Conservation (phyloP, 208 protist species). For the Blastocrithidia nonstop region DNA sequence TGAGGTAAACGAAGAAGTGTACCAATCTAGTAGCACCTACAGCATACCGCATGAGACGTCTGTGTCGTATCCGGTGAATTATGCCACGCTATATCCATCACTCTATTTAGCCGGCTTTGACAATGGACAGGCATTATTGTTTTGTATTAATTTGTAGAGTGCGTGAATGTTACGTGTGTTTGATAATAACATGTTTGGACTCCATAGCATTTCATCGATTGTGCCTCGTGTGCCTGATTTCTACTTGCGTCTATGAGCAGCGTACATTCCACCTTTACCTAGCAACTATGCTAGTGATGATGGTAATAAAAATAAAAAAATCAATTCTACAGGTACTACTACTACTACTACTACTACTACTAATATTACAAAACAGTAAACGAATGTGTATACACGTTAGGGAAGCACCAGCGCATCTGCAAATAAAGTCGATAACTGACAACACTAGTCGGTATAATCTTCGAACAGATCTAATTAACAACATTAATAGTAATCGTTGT, state of each 20-base stretch:
- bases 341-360: not conserved
- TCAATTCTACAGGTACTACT: slow-evolving; percentile 6
- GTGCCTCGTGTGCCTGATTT: slow-evolving; percentile 34
- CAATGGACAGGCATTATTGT: slow-evolving; percentile 49
- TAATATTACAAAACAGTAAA: too few relatives aligned
- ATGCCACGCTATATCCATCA: slow-evolving; percentile 26
- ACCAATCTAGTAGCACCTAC: slow-evolving; percentile 2
- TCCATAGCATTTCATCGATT: slow-evolving; percentile 31
- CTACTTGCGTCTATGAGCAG: slow-evolving; percentile 46
- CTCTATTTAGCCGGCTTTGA: slow-evolving; percentile 72
- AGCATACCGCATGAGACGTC: slow-evolving; percentile 3
- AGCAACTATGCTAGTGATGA: not conserved
- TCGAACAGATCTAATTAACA: too few relatives aligned
- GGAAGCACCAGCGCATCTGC: not conserved
- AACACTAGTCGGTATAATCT: too few relatives aligned
- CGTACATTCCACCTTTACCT: slow-evolving; percentile 3
- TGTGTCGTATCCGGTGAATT: not conserved
- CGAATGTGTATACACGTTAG: too few relatives aligned
- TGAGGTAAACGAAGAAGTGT: slow-evolving; percentile 5
- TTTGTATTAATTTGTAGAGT: slow-evolving; percentile 27
- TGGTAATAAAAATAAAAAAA: not conserved
- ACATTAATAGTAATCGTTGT: too few relatives aligned
- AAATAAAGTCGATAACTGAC: too few relatives aligned
- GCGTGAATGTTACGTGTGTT: slow-evolving; percentile 46
- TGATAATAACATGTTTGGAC: slow-evolving; percentile 18